Evolutionary conservation across 768 basidiomycete genomes (phyloP).

Genomic region (Lactarius sp.): DNA sequence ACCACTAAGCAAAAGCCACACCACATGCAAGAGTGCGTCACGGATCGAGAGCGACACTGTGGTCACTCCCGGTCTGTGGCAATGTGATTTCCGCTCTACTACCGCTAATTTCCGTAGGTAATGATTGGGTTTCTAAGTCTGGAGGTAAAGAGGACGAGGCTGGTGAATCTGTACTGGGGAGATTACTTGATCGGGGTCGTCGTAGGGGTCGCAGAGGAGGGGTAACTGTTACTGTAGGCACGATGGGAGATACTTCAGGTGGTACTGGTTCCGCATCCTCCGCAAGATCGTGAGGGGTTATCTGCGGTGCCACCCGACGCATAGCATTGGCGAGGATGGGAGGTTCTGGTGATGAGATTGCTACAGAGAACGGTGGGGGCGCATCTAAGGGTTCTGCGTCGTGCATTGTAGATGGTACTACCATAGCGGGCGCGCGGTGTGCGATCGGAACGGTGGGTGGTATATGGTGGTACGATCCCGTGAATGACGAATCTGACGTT

Average conservation of each 20-base stretch:
- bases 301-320: background rate
- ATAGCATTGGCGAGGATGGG: constrained; percentile 28
- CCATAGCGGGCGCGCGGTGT: background rate
- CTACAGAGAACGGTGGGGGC: constrained; percentile 29
- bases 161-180: background rate
- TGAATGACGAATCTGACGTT: constrained; percentile 20
- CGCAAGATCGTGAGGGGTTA: background rate
- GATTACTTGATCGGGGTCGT: background rate
- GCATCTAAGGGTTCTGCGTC: constrained; percentile 25
- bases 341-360: constrained; percentile 29
- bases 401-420: constrained; percentile 21
- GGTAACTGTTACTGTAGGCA: background rate
- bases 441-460: constrained; percentile 24
- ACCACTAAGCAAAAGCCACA: background rate
- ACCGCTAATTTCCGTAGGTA: background rate
- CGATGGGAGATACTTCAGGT: background rate
- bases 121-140: background rate
- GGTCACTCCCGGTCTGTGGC: background rate
- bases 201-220: background rate
- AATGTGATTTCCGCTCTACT: background rate
- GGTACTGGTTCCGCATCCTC: background rate
- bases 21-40: background rate
- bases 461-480: constrained; percentile 26
- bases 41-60: background rate
- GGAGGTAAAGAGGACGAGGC: background rate